These are phyloP conservation scores for Ilyonectria mors-panacis DNA, from an alignment of 2,329 filamentous ascomycete genomes.

Conservation along the genomic window DNA sequence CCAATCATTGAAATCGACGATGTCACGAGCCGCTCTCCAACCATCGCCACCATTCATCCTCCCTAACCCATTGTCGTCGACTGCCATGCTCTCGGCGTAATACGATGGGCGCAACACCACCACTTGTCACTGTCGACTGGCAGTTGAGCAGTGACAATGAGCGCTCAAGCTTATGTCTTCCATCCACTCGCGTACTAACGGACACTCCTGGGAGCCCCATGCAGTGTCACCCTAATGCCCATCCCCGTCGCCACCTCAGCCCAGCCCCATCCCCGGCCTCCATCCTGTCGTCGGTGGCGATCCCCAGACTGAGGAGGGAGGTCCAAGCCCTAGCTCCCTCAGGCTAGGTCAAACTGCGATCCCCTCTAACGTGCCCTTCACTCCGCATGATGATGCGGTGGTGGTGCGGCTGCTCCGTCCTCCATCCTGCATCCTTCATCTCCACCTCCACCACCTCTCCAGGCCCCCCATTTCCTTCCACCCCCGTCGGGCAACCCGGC, in stretches of 20 bases:
- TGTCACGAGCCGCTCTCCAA: not conserved
- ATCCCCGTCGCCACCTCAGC: not conserved
- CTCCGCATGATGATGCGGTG: not conserved
- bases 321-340: not conserved
- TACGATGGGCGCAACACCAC: not conserved
- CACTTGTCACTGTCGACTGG: not conserved
- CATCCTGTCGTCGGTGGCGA: not conserved
- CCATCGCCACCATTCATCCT: not conserved
- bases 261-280: not conserved
- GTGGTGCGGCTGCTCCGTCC: not conserved
- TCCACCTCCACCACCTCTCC: conserved; percentile 2
- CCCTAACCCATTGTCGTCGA: not conserved
- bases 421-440: not conserved
- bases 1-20: not conserved
- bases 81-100: not conserved
- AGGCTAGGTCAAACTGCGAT: not conserved
- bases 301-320: not conserved
- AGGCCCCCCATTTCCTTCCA: conserved; percentile 1
- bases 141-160: not conserved
- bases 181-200: not conserved
- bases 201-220: not conserved
- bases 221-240: conserved; percentile 1
- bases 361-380: not conserved
- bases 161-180: not conserved
- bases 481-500: conserved; percentile 1